These are phyloP conservation scores for Solanum pimpinellifolium DNA, from an alignment of 257 asterid genomes.

Conservation along the genomic window DNA sequence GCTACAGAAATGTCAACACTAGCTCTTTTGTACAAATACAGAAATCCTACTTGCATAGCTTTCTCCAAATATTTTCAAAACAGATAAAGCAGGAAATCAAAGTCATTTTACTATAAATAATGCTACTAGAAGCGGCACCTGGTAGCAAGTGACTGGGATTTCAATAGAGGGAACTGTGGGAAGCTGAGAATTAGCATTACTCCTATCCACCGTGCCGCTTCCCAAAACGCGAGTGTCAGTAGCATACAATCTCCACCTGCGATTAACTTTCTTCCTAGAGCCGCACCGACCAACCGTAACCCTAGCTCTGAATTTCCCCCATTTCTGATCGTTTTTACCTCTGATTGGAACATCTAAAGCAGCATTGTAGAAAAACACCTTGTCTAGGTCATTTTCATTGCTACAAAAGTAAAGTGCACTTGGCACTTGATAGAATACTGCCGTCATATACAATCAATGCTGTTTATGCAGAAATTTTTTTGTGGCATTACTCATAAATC, in stretches of 20 bases:
- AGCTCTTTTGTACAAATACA: neutral
- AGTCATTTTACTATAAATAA: neutral
- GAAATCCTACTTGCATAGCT: neutral
- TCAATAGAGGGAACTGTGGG: slow-evolving; percentile 28
- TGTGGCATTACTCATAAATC: neutral
- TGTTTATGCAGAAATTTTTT: neutral
- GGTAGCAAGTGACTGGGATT: slow-evolving; percentile 91
- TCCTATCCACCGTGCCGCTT: neutral
- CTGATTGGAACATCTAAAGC: neutral
- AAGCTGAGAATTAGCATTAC: neutral
- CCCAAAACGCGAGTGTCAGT: slow-evolving; percentile 11
- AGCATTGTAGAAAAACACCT: neutral
- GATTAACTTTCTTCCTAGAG: neutral
- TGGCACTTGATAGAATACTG: slow-evolving; percentile 6
- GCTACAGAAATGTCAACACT: neutral
- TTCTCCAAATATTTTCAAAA: neutral
- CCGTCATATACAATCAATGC: slow-evolving; percentile 2
- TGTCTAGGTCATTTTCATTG: neutral
- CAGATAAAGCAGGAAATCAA: neutral
- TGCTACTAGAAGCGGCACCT: slow-evolving; percentile 27
- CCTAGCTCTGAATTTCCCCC: slow-evolving; percentile 7
- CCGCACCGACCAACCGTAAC: neutral
- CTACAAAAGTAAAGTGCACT: neutral
- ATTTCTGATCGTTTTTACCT: neutral
- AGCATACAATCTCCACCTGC: slow-evolving; percentile 16